A percentile compares a stretch with the other conserved stretches of the same genome.
These are phyloP conservation scores for Nemania serpens DNA, from an alignment of 2,329 filamentous ascomycete species.

Conservation along the genomic window DNA sequence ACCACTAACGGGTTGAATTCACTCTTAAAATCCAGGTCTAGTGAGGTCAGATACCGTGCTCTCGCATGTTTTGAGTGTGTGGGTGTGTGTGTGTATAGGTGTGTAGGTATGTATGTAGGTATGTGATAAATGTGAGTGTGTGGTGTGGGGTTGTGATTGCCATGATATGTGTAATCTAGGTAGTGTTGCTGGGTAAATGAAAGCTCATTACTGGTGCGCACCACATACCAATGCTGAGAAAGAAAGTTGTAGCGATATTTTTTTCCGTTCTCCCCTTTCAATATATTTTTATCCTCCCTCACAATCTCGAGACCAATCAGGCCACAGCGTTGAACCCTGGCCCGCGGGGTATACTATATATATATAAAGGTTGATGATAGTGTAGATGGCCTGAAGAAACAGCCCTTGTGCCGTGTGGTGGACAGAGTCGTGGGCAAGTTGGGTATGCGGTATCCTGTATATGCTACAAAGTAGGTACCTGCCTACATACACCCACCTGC, in stretches of 20 bases:
- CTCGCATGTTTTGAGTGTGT: not conserved
- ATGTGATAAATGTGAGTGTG: too few species aligned
- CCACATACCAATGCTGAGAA: constrained; percentile 7
- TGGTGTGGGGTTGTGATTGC: too few species aligned
- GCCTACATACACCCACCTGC: too few species aligned
- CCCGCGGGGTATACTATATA: too few species aligned
- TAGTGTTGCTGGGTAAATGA: constrained; percentile 2
- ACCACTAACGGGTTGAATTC: not conserved
- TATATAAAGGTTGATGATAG: constrained; percentile 17
- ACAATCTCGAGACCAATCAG: constrained; percentile 21
- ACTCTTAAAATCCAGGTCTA: not conserved
- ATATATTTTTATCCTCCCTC: not conserved
- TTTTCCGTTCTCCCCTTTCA: not conserved
- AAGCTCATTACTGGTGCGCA: constrained; percentile 7
- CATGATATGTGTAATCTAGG: not conserved
- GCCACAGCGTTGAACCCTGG: constrained; percentile 5
- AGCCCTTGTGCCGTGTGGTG: not conserved
- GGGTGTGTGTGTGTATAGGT: too few species aligned
- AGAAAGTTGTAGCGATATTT: not conserved
- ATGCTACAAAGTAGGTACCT: too few species aligned
- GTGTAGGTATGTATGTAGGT: too few species aligned
- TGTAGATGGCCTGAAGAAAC: not conserved
- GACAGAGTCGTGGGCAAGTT: not conserved
- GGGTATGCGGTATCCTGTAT: not conserved
- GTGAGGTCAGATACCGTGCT: constrained; percentile 1